Base-by-base conservation (phyloP, 2,329 filamentous ascomycete genomes). In the Fusarium drepaniforme region DNA sequence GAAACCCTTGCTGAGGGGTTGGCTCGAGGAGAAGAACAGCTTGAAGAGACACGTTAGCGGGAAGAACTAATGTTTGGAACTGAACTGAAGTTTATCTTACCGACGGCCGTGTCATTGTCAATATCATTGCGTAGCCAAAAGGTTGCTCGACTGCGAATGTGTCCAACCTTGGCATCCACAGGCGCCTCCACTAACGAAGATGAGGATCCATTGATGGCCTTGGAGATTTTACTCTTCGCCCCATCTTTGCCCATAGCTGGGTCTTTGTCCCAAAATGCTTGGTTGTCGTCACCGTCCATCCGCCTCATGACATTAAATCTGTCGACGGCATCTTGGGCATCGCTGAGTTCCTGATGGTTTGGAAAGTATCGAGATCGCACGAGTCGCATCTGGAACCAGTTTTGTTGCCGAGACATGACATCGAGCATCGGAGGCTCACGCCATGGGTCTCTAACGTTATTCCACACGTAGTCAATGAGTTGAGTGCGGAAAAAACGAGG, bases 1-100 rank as follows among this genome's bases (percentile, higher is more conserved):
- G 40, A 21, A 16, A 62, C 3, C 59, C 59, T 16, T 46, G 40
- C 21, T 46, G 25, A 33, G 37, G 59, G 4, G 59, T 62, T 46
- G 59, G 59, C 5, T 62, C 59, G 28, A 62, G 59, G 28, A 62
- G 59, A 21, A 62, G 59, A 30, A 62, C 42, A 18, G 40, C 59
- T 62, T 44, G 38, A 44, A 44, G 37, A 44, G 23, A 11, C 23
- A 25, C 40, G 40, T 62, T 59, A 59, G 37, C 13, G 23, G 18
- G 9, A 15, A 11, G 35, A 25, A 23, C 16, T 3, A 18, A 8
- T 40, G 21, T 12, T 28, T 59, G 16, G 12, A 15, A 40, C 7
- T 12, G 8, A 16, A 33, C 1, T 9, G 18, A 33, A 8, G 35
- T 23, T 28, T 4, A 13, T 12, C 57, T 59, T 18, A 59, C 57